Conservation (phyloP, 73 alveolate species). For the Symbiodinium pilosum region DNA sequence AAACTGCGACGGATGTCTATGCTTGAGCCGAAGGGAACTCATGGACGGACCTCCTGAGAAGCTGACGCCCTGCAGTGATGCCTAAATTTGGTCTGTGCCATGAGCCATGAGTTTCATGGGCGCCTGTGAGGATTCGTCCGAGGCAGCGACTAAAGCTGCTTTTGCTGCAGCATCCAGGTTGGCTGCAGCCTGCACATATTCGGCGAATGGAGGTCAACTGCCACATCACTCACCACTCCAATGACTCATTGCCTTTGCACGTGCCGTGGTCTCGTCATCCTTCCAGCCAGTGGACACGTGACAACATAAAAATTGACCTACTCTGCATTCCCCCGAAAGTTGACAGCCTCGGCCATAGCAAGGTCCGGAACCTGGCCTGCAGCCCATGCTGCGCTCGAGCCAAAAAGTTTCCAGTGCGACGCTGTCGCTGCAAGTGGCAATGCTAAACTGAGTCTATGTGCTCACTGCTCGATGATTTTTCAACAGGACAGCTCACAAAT, state of each 20-base stretch:
- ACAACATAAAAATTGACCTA: too few species aligned
- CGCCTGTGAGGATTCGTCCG: background rate
- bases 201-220: background rate
- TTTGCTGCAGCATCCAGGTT: constrained; percentile 22
- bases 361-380: background rate
- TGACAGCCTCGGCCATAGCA: background rate
- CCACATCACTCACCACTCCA: too few species aligned
- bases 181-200: background rate
- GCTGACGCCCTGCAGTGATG: background rate
- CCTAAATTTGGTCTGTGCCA: background rate
- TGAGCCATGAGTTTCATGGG: too few species aligned
- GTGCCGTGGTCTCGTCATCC: background rate
- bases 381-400: background rate
- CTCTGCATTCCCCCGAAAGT: too few species aligned
- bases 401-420: too few species aligned
- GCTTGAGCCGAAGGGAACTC: background rate
- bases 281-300: background rate
- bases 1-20: background rate
- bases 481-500: background rate
- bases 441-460: too few species aligned
- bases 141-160: background rate
- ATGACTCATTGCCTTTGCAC: background rate
- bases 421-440: too few species aligned
- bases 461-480: background rate
- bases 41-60: background rate